Conservation (phyloP, 176 grass and related monocot genomes). For the Aegilops umbellulata region DNA sequence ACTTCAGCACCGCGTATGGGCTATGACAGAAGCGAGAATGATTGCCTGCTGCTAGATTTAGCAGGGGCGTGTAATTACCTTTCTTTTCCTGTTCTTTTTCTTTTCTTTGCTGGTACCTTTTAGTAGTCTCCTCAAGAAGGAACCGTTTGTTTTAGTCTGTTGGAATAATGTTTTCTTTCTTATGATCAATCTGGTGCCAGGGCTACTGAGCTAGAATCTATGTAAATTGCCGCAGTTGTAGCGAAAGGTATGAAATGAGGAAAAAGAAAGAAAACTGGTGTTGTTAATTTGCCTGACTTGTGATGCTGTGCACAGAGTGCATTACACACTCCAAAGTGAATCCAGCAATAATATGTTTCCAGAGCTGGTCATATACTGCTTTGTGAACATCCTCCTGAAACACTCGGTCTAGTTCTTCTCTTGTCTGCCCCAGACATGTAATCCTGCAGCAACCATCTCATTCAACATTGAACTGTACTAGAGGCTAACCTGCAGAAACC, state of each 20-base stretch:
- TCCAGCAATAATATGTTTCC: not conserved
- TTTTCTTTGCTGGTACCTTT: not conserved
- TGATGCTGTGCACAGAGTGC: not conserved
- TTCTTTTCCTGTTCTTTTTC: conserved; percentile 15
- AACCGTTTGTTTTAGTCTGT: conserved; percentile 26
- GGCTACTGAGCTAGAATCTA: conserved; percentile 9
- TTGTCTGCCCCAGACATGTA: not conserved
- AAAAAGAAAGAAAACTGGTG: conserved; percentile 6
- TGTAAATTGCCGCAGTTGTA: conserved; percentile 27
- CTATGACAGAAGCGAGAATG: conserved; percentile 25
- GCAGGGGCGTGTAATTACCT: conserved; percentile 33
- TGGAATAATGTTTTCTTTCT: conserved; percentile 1
- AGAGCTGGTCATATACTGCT: not conserved
- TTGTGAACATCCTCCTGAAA: not conserved
- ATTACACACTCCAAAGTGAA: not conserved
- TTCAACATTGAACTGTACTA: too few relatives aligned
- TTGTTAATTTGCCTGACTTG: not conserved
- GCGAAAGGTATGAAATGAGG: conserved; percentile 2
- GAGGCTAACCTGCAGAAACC: too few relatives aligned
- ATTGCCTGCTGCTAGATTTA: not conserved
- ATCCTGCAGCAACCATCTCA: not conserved
- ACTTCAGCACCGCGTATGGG: conserved; percentile 79
- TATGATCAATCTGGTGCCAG: not conserved
- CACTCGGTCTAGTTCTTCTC: not conserved
- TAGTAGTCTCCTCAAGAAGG: conserved; percentile 45